Evolutionary conservation across 768 basidiomycete genomes (phyloP), one percentile per base, ranked within the genome.

Genomic region (Mycena latifolia): DNA sequence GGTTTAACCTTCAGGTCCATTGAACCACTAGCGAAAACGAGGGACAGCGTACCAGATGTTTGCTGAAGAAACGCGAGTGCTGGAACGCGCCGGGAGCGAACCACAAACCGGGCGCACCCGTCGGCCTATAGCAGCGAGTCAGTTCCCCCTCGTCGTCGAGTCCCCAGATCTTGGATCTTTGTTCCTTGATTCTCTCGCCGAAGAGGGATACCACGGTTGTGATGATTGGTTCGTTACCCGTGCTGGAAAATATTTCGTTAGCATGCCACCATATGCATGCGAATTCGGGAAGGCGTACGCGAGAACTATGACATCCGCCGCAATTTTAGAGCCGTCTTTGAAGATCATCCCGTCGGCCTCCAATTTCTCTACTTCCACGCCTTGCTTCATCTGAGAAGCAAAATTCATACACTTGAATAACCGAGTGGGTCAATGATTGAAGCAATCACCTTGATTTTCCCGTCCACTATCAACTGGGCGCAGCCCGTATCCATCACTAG

Each of bases 391-490:
- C 48, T 81, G 80, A 50, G 79, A 35, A 35, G 70, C 8, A 73
- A 72, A 67, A 82, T 84, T 57, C 12, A 55, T 24, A 33, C 6
- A n/a, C n/a, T n/a, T n/a, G n/a, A n/a, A n/a, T n/a, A n/a, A n/a
- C n/a, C n/a, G n/a, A n/a, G n/a, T n/a, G n/a, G n/a, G n/a, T n/a
- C n/a, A n/a, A n/a, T n/a, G n/a, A n/a, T n/a, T 7, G n/a, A 76
- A 74, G 45, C 65, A 35, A 78, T 79, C 65, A 82, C 75, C 71
- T 81, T 81, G 75, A 82, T 80, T 64, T 80, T 77, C 35, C 81
- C 78, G 51, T 79, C 77, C 33, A 74, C 73, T 64, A 82, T 81
- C 53, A 79, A 68, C 64, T 81, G 77, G 15, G 73, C 74, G 18
- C 74, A 75, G 20, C 79, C 79, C 53, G 73, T 70, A 41, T 76